phyloP scores from a whole-genome alignment of 768 basidiomycete species.

The Harrya chromipes region DNA sequence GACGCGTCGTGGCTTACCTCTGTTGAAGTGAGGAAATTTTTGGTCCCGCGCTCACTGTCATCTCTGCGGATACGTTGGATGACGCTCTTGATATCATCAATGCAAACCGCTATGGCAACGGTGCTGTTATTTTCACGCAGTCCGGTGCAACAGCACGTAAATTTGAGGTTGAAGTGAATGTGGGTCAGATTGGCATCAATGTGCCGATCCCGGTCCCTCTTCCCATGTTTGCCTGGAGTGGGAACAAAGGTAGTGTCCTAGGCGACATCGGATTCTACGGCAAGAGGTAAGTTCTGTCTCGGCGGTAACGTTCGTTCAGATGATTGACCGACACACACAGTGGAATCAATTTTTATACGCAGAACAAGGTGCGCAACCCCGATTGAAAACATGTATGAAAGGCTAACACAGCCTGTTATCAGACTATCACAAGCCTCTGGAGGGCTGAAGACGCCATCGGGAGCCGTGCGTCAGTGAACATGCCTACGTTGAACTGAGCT shows the following conservation, averaged over 20 bases:
- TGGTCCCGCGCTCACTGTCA: slow-evolving; percentile 80
- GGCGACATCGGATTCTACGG: slow-evolving; percentile 94
- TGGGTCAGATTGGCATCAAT: slow-evolving; percentile 93
- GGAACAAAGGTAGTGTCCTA: slow-evolving; percentile 84
- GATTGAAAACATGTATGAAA: background rate
- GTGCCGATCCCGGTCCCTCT: slow-evolving; percentile 90
- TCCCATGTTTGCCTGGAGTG: slow-evolving; percentile 96
- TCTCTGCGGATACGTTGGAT: slow-evolving; percentile 81
- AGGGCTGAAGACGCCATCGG: slow-evolving; percentile 80
- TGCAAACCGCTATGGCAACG: slow-evolving; percentile 88
- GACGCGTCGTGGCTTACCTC: background rate
- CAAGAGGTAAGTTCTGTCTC: slow-evolving; percentile 50
- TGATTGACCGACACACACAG: slow-evolving; percentile 33
- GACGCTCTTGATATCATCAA: slow-evolving; percentile 91
- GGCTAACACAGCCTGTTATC: slow-evolving; percentile 2
- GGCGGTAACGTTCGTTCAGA: background rate
- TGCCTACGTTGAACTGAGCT: slow-evolving; percentile 67
- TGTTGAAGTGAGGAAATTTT: slow-evolving; percentile 84
- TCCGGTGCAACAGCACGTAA: slow-evolving; percentile 92
- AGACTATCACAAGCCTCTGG: slow-evolving; percentile 95
- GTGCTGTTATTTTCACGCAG: slow-evolving; percentile 94
- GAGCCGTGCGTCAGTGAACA: slow-evolving; percentile 76
- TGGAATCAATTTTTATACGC: slow-evolving; percentile 94
- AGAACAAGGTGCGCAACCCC: slow-evolving; percentile 68
- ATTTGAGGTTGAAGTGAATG: slow-evolving; percentile 85